Percentiles rank a stretch among this genome's conserved stretches.
Conservation (phyloP, 1,139 yeast species). For the Blastobotrys apis region DNA sequence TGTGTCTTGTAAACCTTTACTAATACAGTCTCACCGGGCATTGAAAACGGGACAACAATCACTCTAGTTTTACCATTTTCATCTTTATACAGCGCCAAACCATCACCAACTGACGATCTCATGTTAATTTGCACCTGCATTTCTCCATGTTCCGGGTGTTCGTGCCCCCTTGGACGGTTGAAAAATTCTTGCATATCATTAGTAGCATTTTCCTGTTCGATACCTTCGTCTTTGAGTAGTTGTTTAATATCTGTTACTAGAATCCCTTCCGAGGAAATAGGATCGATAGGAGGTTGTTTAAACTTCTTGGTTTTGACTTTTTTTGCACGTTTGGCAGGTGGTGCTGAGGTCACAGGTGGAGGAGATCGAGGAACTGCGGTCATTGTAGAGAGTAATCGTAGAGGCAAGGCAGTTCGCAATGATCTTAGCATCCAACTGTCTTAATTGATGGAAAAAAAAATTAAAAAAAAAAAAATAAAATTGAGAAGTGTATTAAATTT, state of each 20-base stretch:
- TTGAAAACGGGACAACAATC: conserved; percentile 76
- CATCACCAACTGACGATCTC: conserved; percentile 67
- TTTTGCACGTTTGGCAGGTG: conserved; percentile 19
- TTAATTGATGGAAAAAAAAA: no score
- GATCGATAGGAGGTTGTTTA: conserved; percentile 61
- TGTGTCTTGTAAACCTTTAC: conserved; percentile 75
- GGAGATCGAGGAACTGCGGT: conserved; percentile 4
- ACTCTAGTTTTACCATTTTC: conserved; percentile 26
- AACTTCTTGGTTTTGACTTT: conserved; percentile 45
- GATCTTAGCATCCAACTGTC: no score
- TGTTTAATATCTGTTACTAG: conserved; percentile 68
- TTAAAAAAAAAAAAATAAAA: conserved; percentile 1
- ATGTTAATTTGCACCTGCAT: conserved; percentile 53
- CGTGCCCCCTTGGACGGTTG: conserved; percentile 51
- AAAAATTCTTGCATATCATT: conserved; percentile 65
- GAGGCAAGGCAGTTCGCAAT: background rate
- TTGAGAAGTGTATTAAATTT: conserved; percentile 12
- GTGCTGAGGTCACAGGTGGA: background rate
- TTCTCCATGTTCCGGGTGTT: conserved; percentile 57
- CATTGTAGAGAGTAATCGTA: background rate
- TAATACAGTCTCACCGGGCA: conserved; percentile 76
- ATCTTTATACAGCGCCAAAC: conserved; percentile 33
- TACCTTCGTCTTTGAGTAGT: conserved; percentile 43
- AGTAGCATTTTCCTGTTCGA: conserved; percentile 46
- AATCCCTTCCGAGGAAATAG: conserved; percentile 79